Evolutionary conservation across 1,139 yeast genomes (phyloP).

Genomic region (Taiozyma onychis): DNA sequence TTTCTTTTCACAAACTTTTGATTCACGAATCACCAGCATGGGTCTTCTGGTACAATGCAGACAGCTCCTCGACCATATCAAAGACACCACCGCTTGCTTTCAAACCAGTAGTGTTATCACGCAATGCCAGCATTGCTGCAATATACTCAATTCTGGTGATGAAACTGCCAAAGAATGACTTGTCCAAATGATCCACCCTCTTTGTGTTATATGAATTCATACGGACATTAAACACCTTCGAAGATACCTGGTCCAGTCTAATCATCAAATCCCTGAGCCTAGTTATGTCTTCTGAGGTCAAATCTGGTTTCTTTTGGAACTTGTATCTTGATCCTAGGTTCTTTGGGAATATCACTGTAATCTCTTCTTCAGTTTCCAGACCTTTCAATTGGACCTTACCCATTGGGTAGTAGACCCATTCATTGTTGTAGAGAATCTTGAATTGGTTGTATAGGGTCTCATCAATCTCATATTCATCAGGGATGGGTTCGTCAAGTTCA

Average conservation of each 20-base stretch:
- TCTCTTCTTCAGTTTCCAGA: constrained; percentile 84
- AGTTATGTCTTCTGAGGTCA: constrained; percentile 32
- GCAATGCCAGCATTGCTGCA: constrained; percentile 25
- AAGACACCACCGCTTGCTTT: not conserved
- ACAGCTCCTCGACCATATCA: not conserved
- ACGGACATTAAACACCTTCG: constrained; percentile 14
- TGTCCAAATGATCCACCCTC: constrained; percentile 27
- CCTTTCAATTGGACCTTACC: constrained; percentile 94
- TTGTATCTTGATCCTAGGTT: constrained; percentile 50
- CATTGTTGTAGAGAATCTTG: constrained; percentile 58
- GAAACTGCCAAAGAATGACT: constrained; percentile 39
- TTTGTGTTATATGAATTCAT: constrained; percentile 25
- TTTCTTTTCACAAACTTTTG: not conserved
- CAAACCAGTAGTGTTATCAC: constrained; percentile 23
- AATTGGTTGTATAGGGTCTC: constrained; percentile 61
- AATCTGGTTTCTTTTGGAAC: constrained; percentile 24
- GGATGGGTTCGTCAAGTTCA: constrained; percentile 51
- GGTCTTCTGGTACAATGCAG: not conserved
- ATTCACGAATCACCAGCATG: not conserved
- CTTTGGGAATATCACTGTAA: constrained; percentile 74
- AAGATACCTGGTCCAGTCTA: constrained; percentile 40
- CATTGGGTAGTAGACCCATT: constrained; percentile 61
- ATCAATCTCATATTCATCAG: constrained; percentile 49
- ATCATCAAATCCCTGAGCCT: constrained; percentile 43
- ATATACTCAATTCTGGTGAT: constrained; percentile 44